Conservation (phyloP, 1,284 basidiomycete species). For the Fomitopsis pinicola region DNA sequence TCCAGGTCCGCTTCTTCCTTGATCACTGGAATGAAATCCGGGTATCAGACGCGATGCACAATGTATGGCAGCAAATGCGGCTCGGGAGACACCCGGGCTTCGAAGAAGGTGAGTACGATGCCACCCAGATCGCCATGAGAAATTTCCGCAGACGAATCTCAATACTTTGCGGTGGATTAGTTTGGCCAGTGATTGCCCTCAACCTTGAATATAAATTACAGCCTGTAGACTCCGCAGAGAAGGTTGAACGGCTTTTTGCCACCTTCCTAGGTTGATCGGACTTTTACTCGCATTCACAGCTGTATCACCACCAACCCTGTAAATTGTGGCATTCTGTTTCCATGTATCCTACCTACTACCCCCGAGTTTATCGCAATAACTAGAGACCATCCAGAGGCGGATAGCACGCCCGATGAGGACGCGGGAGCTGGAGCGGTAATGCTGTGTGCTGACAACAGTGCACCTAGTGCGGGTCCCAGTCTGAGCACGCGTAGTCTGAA, state of each 20-base stretch:
- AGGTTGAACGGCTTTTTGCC: not conserved
- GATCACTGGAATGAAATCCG: conserved; percentile 82
- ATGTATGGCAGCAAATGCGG: conserved; percentile 80
- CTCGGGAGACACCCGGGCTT: conserved; percentile 80
- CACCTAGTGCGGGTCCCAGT: too few relatives aligned
- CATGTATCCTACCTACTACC: not conserved
- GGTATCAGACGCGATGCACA: conserved; percentile 73
- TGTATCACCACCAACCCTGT: not conserved
- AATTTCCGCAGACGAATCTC: not conserved
- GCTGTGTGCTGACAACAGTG: too few relatives aligned
- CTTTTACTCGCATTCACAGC: not conserved
- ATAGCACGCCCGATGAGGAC: not conserved
- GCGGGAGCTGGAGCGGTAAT: too few relatives aligned
- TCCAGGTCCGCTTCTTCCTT: conserved; percentile 76
- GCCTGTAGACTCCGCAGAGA: conserved; percentile 8
- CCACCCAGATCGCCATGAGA: not conserved
- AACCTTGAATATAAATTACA: conserved; percentile 58
- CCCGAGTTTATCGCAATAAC: not conserved
- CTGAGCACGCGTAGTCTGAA: not conserved
- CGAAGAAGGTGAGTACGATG: conserved; percentile 53
- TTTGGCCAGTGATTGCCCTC: conserved; percentile 65
- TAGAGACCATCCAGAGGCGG: conserved; percentile 2
- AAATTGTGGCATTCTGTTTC: not conserved
- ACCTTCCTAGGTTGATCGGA: not conserved
- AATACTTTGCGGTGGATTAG: conserved; percentile 27